Evolutionary conservation across 2,329 filamentous ascomycete genomes (phyloP).

Genomic region (Ascochyta pisi): DNA sequence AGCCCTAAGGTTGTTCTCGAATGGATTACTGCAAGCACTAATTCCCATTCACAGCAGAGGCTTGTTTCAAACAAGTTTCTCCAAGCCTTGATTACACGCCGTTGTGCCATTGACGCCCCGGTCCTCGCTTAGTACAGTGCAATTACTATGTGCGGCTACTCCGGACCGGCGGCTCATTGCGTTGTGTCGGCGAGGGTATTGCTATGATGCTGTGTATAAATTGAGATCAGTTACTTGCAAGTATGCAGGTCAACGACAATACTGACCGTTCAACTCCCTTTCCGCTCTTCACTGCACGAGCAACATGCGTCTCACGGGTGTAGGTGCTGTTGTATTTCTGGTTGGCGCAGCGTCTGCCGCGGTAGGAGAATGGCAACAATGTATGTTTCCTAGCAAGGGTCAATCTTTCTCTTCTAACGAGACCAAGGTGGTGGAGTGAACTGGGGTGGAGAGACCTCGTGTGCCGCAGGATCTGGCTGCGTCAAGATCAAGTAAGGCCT

Average conservation of each 20-base stretch:
- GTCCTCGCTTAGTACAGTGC: slow-evolving; percentile 14
- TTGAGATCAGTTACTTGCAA: not conserved
- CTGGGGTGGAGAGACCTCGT: slow-evolving; percentile 37
- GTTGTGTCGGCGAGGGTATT: not conserved
- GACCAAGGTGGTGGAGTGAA: slow-evolving; percentile 38
- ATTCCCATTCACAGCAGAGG: no score
- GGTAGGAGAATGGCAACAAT: slow-evolving; percentile 45
- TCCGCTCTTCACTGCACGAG: not conserved
- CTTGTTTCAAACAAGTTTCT: not conserved
- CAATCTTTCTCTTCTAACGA: not conserved
- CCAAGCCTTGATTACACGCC: not conserved
- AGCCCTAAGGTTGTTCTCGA: not conserved
- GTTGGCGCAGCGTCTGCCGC: slow-evolving; percentile 33
- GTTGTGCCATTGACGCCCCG: not conserved
- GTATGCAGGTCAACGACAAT: not conserved
- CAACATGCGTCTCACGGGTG: slow-evolving; percentile 33
- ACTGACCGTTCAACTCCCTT: not conserved
- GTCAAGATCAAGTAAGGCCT: slow-evolving; percentile 39
- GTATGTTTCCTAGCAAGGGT: slow-evolving; percentile 19
- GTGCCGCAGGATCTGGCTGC: slow-evolving; percentile 36
- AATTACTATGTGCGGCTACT: slow-evolving; percentile 15
- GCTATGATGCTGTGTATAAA: slow-evolving; percentile 1
- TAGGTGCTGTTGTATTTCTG: slow-evolving; percentile 31
- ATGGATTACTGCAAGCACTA: not conserved
- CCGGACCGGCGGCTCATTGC: slow-evolving; percentile 14